These are phyloP conservation scores for Xylaria sp. DNA, from an alignment of 2,329 filamentous ascomycete species.

Conservation along the genomic window DNA sequence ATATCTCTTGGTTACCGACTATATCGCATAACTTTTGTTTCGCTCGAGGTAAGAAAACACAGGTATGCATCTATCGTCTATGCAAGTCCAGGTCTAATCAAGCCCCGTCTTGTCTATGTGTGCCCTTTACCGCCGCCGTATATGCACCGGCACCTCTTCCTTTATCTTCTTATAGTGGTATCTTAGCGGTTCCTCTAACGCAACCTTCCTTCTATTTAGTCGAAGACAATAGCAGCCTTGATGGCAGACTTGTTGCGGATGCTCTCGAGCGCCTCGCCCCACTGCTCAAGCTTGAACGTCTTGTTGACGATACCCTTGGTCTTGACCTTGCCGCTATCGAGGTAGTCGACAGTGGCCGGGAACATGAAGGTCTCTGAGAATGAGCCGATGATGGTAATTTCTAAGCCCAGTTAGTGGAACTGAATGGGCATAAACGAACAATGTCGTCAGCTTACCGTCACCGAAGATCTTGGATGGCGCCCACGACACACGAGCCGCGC, in stretches of 20 bases:
- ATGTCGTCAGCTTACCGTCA: conserved; percentile 47
- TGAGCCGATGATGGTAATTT: conserved; percentile 77
- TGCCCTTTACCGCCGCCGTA: conserved; percentile 7
- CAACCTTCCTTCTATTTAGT: conserved; percentile 52
- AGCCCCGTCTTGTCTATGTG: conserved; percentile 17
- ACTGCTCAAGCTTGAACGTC: conserved; percentile 77
- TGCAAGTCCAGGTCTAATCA: not conserved
- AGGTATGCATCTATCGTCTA: conserved; percentile 11
- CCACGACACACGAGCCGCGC: conserved; percentile 71
- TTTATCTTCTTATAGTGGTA: not conserved
- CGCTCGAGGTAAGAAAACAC: not conserved
- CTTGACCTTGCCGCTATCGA: conserved; percentile 69
- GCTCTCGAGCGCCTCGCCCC: conserved; percentile 74
- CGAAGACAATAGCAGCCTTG: conserved; percentile 78
- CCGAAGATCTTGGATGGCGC: conserved; percentile 77
- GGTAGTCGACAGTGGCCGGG: conserved; percentile 63
- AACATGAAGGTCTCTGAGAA: conserved; percentile 81
- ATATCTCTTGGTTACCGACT: not conserved
- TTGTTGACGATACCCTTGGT: conserved; percentile 78
- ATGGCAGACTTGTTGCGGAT: conserved; percentile 79
- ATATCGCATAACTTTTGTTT: not conserved
- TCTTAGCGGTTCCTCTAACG: not conserved
- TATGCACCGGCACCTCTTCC: not conserved
- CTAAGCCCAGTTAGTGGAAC: conserved; percentile 47
- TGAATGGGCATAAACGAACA: not conserved